Conservation (phyloP, 345 rosid species). For the Trapa bicornis region DNA sequence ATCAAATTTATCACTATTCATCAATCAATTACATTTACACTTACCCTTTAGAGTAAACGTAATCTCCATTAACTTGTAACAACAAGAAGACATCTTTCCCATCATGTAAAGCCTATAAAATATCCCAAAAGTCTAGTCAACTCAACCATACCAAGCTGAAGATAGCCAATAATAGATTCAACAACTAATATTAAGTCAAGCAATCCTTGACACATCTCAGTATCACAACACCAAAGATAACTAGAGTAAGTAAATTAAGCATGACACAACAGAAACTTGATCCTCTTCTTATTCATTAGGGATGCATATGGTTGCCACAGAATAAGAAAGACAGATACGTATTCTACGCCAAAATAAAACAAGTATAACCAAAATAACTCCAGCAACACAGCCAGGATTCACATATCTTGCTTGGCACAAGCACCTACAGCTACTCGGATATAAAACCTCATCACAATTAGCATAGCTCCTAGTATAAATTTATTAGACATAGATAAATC, state of each 20-base stretch:
- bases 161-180: not conserved
- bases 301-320: too few species aligned
- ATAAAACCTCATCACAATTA: too few species aligned
- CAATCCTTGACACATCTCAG: too few species aligned
- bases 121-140: constrained; percentile 1
- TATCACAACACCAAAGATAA: too few species aligned
- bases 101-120: constrained; percentile 76
- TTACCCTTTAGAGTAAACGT: constrained; percentile 76
- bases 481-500: not conserved
- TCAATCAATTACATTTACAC: constrained; percentile 4
- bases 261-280: not conserved
- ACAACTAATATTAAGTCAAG: not conserved
- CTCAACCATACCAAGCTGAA: not conserved
- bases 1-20: not conserved
- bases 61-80: constrained; percentile 79
- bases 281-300: too few species aligned
- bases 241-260: not conserved
- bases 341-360: too few species aligned
- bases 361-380: not conserved
- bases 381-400: not conserved
- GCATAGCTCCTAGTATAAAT: too few species aligned
- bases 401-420: too few species aligned
- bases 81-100: constrained; percentile 70
- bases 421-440: too few species aligned
- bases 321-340: too few species aligned